Percentiles rank a stretch among this genome's conserved stretches.
phyloP scores from a whole-genome alignment of 768 basidiomycete species.

The Russula virescens region DNA sequence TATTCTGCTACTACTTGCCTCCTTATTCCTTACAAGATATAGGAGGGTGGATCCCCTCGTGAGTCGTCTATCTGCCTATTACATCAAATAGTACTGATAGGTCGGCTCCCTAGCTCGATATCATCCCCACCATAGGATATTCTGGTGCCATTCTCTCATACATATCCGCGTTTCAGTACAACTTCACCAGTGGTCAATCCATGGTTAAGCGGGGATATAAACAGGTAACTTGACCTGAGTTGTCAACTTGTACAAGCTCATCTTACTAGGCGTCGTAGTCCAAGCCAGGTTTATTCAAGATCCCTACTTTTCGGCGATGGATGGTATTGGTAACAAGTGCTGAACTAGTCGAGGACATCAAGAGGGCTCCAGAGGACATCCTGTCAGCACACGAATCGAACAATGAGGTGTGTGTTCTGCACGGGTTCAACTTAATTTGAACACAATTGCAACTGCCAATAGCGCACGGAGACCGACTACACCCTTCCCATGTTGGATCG shows the following conservation, averaged over 20 bases:
- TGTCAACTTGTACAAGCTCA: too few species aligned
- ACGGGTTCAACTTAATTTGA: neutral
- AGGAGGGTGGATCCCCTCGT: neutral
- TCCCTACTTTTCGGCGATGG: too few species aligned
- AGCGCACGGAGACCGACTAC: neutral
- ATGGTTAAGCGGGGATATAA: constrained; percentile 1
- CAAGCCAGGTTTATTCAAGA: too few species aligned
- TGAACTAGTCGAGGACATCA: too few species aligned
- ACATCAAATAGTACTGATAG: neutral
- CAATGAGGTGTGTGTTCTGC: neutral
- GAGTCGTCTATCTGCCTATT: neutral
- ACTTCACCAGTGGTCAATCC: neutral
- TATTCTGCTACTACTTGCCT: neutral
- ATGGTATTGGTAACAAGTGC: too few species aligned
- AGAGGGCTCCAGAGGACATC: neutral
- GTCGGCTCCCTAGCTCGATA: neutral
- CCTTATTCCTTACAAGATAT: neutral
- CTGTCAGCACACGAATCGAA: neutral
- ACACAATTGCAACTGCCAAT: neutral
- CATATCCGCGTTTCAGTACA: neutral
- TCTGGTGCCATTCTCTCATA: constrained; percentile 29
- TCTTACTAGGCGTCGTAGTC: too few species aligned
- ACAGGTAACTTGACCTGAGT: neutral
- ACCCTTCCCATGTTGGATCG: constrained; percentile 31
- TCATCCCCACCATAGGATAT: constrained; percentile 30